Conservation (phyloP, 805 yeast species). For the Sugiyamaella boreocaroliniensis region DNA sequence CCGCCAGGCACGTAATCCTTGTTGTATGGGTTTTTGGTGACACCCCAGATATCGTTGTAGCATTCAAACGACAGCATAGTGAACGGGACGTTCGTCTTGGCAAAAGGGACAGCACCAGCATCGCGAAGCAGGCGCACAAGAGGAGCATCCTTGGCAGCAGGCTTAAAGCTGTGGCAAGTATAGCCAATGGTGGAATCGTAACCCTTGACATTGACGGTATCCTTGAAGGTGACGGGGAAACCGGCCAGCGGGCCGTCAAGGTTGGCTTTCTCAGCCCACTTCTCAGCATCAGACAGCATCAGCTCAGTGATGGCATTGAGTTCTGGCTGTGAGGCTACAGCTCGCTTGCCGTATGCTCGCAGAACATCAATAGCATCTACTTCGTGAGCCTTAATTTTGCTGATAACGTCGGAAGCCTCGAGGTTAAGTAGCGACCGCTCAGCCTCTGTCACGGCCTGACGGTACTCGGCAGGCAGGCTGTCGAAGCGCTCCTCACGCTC, state of each 20-base stretch:
- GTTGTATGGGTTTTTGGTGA: constrained; percentile 44
- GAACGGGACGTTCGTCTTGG: constrained; percentile 52
- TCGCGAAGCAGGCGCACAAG: constrained; percentile 39
- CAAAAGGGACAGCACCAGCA: constrained; percentile 50
- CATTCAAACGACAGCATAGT: constrained; percentile 52
- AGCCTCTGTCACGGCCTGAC: constrained; percentile 31
- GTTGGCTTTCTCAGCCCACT: constrained; percentile 47
- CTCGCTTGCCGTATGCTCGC: constrained; percentile 59
- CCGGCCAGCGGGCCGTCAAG: constrained; percentile 62
- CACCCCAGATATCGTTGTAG: constrained; percentile 49
- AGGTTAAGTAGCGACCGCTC: constrained; percentile 35
- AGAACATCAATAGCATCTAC: constrained; percentile 46
- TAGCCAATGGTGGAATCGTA: constrained; percentile 48
- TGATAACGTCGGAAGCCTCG: constrained; percentile 36
- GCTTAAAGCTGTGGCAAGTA: constrained; percentile 37
- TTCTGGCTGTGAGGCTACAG: constrained; percentile 57
- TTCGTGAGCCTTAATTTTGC: constrained; percentile 17
- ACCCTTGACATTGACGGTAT: constrained; percentile 46
- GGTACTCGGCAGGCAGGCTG: constrained; percentile 32
- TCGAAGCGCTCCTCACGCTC: constrained; percentile 33
- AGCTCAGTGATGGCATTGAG: constrained; percentile 56
- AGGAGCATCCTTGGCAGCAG: constrained; percentile 36
- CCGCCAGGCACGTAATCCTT: constrained; percentile 46
- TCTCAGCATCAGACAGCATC: constrained; percentile 58
- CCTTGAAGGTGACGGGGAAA: constrained; percentile 56